phyloP scores from a whole-genome alignment of 768 basidiomycete species.

The Russula sp. region DNA sequence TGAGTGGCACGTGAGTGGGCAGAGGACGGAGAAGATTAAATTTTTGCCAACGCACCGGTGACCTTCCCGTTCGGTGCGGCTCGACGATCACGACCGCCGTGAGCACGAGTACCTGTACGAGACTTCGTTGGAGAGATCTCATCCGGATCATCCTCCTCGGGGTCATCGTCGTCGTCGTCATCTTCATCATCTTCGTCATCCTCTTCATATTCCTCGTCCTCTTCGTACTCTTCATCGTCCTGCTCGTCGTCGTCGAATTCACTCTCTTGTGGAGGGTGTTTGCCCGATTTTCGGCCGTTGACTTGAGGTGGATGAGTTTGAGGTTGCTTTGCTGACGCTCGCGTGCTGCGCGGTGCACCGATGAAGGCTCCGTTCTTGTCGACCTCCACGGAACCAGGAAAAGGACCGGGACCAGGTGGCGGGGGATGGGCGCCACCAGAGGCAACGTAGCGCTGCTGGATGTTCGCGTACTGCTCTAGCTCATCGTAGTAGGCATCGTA shows the following conservation, averaged over 20 bases:
- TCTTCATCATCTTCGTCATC: constrained; percentile 66
- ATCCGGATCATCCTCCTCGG: constrained; percentile 54
- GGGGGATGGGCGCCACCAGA: constrained; percentile 87
- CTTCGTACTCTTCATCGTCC: constrained; percentile 53
- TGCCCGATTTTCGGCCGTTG: constrained; percentile 46
- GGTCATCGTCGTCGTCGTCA: constrained; percentile 68
- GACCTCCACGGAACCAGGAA: constrained; percentile 96
- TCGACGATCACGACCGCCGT: constrained; percentile 32
- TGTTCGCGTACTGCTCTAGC: constrained; percentile 98
- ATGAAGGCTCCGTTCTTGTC: constrained; percentile 84
- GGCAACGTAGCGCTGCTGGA: constrained; percentile 92
- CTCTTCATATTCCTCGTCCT: constrained; percentile 56
- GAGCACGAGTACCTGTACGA: constrained; percentile 84
- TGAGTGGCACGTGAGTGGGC: constrained; percentile 29
- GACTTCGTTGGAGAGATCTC: constrained; percentile 39
- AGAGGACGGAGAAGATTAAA: constrained; percentile 21
- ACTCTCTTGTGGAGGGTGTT: constrained; percentile 47
- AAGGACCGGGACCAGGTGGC: constrained; percentile 94
- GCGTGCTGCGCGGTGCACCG: constrained; percentile 32
- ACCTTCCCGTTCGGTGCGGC: constrained; percentile 53
- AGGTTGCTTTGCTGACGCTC: constrained; percentile 28
- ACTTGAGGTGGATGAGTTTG: constrained; percentile 36
- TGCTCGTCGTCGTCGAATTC: constrained; percentile 67
- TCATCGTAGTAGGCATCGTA: constrained; percentile 99
- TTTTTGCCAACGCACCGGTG: constrained; percentile 51